phyloP scores from a whole-genome alignment of 345 rosid genomes.

The Noccaea bulbosa region DNA sequence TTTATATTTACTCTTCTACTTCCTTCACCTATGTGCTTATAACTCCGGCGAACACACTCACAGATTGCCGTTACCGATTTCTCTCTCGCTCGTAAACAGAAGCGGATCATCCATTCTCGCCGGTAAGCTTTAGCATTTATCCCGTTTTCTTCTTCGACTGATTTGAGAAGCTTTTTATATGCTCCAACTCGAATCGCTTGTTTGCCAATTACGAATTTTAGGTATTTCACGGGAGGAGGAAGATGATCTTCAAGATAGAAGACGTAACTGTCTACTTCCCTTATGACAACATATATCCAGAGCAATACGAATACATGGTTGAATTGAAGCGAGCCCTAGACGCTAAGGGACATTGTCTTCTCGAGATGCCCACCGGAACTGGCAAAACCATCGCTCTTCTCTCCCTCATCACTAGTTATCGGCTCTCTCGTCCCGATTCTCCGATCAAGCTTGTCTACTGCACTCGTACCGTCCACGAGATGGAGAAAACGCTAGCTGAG shows the following conservation, averaged over 20 bases:
- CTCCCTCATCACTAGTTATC: constrained; percentile 88
- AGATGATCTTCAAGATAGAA: constrained; percentile 88
- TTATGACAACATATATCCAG: constrained; percentile 92
- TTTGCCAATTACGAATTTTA: constrained; percentile 16
- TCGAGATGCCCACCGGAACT: constrained; percentile 99
- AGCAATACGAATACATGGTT: constrained; percentile 90
- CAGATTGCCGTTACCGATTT: neutral
- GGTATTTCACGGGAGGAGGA: constrained; percentile 28
- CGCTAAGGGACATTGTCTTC: constrained; percentile 96
- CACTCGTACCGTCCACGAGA: constrained; percentile 97
- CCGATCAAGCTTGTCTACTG: constrained; percentile 90
- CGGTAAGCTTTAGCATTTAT: neutral
- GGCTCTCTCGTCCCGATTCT: constrained; percentile 65
- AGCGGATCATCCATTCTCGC: neutral
- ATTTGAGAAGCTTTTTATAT: too few species aligned
- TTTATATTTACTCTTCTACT: neutral
- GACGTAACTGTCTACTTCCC: constrained; percentile 91
- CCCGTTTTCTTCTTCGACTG: too few species aligned
- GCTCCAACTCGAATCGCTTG: constrained; percentile 18
- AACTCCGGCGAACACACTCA: constrained; percentile 2
- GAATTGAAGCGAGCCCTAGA: constrained; percentile 94
- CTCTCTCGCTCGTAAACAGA: constrained; percentile 1
- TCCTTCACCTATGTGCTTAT: neutral
- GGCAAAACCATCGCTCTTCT: constrained; percentile 96
- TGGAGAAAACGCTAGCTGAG: constrained; percentile 97